These are phyloP conservation scores for Fusarium albosuccineum DNA, from an alignment of 2,329 filamentous ascomycete species.

Conservation along the genomic window DNA sequence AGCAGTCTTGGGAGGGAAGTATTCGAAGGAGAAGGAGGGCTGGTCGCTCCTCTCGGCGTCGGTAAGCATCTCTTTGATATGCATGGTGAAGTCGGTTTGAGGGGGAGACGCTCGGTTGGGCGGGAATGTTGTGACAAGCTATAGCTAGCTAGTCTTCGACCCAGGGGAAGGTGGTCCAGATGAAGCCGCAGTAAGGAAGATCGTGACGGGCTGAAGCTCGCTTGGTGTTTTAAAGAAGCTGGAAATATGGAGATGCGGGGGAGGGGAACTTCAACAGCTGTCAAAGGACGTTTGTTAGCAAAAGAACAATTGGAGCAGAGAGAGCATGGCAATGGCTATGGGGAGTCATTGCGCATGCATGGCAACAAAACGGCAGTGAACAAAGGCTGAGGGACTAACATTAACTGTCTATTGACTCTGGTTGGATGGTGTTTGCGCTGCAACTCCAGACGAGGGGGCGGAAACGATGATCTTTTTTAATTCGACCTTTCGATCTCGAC, in stretches of 20 bases:
- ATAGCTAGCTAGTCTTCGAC: constrained; percentile 6
- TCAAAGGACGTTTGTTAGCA: constrained; percentile 21
- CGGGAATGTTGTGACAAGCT: neutral
- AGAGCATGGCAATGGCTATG: neutral
- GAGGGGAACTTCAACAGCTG: constrained; percentile 30
- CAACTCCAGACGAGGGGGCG: constrained; percentile 43
- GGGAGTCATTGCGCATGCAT: neutral
- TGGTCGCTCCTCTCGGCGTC: constrained; percentile 83
- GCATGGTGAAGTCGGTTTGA: constrained; percentile 73
- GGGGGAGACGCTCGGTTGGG: neutral
- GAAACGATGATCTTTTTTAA: constrained; percentile 38
- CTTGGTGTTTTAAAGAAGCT: constrained; percentile 3
- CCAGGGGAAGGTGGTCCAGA: constrained; percentile 2
- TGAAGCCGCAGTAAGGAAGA: neutral
- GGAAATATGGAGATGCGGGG: constrained; percentile 14
- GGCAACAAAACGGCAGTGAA: neutral
- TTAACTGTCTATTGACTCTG: constrained; percentile 10
- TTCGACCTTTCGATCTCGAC: constrained; percentile 27
- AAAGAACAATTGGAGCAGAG: constrained; percentile 13
- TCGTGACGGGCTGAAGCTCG: constrained; percentile 2
- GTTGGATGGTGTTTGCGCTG: constrained; percentile 36
- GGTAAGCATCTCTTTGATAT: constrained; percentile 91
- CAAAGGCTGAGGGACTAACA: constrained; percentile 19
- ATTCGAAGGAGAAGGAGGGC: constrained; percentile 98
- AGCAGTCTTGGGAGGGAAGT: constrained; percentile 97